Base-by-base conservation (phyloP, 352 stramenopile genomes). In the Hyaloperonospora brassicae region DNA sequence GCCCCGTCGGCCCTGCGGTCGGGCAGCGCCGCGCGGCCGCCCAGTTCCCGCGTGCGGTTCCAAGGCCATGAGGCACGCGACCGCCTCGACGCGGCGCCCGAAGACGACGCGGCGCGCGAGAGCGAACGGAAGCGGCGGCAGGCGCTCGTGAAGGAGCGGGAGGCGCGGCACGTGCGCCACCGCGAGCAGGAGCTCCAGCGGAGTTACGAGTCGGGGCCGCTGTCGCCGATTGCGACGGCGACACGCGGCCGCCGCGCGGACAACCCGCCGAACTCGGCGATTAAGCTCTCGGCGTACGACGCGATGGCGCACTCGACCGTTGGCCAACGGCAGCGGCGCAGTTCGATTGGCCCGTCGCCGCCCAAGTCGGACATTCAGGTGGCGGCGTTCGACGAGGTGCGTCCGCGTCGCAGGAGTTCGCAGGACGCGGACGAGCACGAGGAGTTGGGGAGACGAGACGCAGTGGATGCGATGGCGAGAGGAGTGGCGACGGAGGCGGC, bases 281-380 rank as follows among this genome's bases (percentile, higher is more conserved):
- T 76, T 21, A 70, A 65, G 14, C 31, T 43, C 1, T 61, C 53
- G 9, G 53, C 57, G 8, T 61, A 66, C 13, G 44, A 61, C 0
- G 35, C 66, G 6, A 54, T 68, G 21, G 56, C 53, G 8, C 52
- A 65, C 17, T 49, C 66, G 0, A 60, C 73, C 2, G 17, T 17
- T 17, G 17, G 17, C 53, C 68, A 11, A 52, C 69, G 42, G 79
- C 78, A 9, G 72, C 74, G 0, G 69, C 66, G 64, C 11, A 74
- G 61, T 13, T 72, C 59, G 1, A 42, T 66, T 17, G 54, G 39
- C 7, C 60, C 52, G 5, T 51, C 62, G 7, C 78, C 75, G 8
- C 75, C 78, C 0, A 72, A 69, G 46, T 83, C 72, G 41, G 67
- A 72, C 40, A 83, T 83, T 38, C 60, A 83, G 38, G 55, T 72